Percentiles rank a stretch among this genome's conserved stretches.
Conservation (phyloP, 2,329 filamentous ascomycete species). For the Nigrospora osmanthi region DNA sequence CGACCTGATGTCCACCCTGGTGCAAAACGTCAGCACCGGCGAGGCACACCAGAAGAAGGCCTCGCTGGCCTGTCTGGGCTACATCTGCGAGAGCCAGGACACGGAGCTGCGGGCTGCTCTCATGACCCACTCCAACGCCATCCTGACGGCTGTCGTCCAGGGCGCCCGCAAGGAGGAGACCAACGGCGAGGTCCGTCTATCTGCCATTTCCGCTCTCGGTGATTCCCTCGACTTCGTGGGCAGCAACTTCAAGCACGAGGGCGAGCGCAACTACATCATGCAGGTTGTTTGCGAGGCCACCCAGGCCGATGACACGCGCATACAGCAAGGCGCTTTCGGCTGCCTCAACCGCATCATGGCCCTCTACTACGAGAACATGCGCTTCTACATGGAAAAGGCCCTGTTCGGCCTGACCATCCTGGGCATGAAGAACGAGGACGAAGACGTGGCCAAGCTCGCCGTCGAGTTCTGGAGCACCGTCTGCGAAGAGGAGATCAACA, state of each 20-base stretch:
- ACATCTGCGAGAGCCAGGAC: conserved; percentile 95
- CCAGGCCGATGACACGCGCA: conserved; percentile 81
- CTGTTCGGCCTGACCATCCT: conserved; percentile 95
- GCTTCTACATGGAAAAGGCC: conserved; percentile 99
- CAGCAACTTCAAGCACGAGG: conserved; percentile 98
- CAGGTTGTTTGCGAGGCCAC: conserved; percentile 99
- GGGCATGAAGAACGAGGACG: conserved; percentile 96
- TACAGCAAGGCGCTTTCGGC: conserved; percentile 93
- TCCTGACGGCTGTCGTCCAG: conserved; percentile 94
- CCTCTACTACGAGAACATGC: conserved; percentile 99
- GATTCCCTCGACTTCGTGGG: conserved; percentile 97
- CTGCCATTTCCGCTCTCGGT: conserved; percentile 87
- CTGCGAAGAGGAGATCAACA: conserved; percentile 95
- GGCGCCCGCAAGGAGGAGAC: conserved; percentile 94
- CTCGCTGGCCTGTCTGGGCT: conserved; percentile 92
- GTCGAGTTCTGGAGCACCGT: conserved; percentile 99
- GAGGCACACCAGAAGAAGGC: conserved; percentile 86
- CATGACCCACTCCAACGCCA: conserved; percentile 87
- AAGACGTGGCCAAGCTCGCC: conserved; percentile 95
- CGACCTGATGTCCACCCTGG: conserved; percentile 80
- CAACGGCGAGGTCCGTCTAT: conserved; percentile 82
- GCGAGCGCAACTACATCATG: conserved; percentile 99
- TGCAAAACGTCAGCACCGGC: conserved; percentile 87
- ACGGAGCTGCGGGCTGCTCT: conserved; percentile 74
- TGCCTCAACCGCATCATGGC: conserved; percentile 98